These are phyloP conservation scores for Globisporangium cystogenes DNA, from an alignment of 352 stramenopile genomes.

Conservation along the genomic window DNA sequence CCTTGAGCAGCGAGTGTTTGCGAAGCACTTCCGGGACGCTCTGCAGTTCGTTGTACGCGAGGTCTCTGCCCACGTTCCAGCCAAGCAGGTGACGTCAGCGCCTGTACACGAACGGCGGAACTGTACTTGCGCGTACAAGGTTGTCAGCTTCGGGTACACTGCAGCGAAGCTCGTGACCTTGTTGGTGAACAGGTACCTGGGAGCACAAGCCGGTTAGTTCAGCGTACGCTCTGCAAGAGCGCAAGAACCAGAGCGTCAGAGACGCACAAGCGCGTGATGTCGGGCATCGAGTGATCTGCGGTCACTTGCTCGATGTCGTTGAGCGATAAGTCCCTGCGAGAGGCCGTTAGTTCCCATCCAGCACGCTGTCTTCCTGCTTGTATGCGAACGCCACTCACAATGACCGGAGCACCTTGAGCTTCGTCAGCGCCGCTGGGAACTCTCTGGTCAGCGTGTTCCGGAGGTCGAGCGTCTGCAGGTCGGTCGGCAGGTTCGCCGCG, in stretches of 20 bases:
- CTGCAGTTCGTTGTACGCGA: conserved; percentile 4
- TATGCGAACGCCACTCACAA: neutral
- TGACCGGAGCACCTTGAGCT: neutral
- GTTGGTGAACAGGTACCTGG: neutral
- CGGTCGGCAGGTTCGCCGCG: neutral
- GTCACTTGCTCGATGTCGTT: conserved; percentile 4
- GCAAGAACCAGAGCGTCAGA: neutral
- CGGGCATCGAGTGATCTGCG: neutral
- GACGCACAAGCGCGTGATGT: no score
- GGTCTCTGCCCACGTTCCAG: neutral
- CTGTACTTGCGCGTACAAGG: neutral
- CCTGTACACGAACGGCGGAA: neutral
- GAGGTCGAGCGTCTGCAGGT: neutral
- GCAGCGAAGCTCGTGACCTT: neutral
- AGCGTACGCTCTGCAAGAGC: no score
- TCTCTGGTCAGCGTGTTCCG: neutral
- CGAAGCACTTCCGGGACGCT: neutral
- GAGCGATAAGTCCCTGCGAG: neutral
- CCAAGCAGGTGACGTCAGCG: neutral
- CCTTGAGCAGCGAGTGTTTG: conserved; percentile 2
- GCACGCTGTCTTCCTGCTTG: neutral
- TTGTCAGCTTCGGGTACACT: neutral
- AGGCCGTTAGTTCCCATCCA: no score
- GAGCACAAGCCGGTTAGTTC: neutral
- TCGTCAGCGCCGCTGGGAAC: conserved; percentile 1